Evolutionary conservation across 139 green algal genomes (phyloP).

Genomic region (Limnomonas spitsbergensis): DNA sequence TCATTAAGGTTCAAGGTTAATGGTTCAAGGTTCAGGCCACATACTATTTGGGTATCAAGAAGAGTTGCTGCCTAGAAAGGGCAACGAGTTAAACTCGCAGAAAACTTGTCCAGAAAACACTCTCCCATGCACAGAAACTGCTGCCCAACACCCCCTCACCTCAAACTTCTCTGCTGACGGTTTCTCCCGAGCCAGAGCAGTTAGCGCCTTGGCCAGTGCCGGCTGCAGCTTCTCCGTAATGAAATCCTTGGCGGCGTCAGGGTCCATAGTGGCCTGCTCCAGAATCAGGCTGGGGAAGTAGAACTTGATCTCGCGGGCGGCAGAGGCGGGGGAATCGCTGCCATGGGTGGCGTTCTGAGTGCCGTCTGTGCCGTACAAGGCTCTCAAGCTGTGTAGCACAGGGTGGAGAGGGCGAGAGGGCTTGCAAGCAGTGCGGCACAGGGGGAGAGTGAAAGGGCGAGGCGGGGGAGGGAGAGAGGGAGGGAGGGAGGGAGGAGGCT

Average conservation of each 20-base stretch:
- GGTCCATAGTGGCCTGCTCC: conserved; percentile 21
- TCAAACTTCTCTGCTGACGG: conserved; percentile 56
- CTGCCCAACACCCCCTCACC: too few relatives aligned
- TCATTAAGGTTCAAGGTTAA: too few relatives aligned
- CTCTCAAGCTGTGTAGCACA: conserved; percentile 55
- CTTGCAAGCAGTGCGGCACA: too few relatives aligned
- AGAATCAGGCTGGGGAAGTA: conserved; percentile 64
- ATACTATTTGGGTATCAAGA: not conserved
- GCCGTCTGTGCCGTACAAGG: conserved; percentile 74
- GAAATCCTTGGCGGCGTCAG: conserved; percentile 39
- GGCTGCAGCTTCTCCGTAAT: conserved; percentile 61
- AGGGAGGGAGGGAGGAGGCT: not conserved
- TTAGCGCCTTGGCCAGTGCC: conserved; percentile 65
- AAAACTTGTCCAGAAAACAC: too few relatives aligned
- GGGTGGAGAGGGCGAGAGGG: too few relatives aligned
- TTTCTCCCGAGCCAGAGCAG: conserved; percentile 67
- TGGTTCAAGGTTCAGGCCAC: too few relatives aligned
- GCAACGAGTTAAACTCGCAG: too few relatives aligned
- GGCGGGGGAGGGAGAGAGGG: too few relatives aligned
- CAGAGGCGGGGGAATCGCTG: conserved; percentile 63
- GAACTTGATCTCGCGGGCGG: conserved; percentile 75
- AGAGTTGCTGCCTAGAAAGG: too few relatives aligned
- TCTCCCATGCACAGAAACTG: too few relatives aligned
- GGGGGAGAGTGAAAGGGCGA: too few relatives aligned
- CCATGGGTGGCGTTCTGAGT: conserved; percentile 76